phyloP scores from a whole-genome alignment of 1,284 basidiomycete species.

The Ustilago trichophora region DNA sequence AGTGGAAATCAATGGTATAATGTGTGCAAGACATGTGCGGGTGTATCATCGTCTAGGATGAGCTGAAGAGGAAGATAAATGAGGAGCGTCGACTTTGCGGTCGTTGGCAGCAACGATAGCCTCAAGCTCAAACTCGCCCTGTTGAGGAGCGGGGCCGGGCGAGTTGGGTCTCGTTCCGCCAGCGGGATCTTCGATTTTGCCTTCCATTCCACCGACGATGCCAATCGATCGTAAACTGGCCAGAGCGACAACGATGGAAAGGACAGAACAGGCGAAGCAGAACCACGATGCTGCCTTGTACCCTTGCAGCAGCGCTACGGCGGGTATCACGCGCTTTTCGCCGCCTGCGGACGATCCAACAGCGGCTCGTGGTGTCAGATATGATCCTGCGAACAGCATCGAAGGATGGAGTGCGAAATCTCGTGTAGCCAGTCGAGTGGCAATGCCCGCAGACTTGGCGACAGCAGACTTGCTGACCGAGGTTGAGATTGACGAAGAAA shows the following conservation, averaged over 20 bases:
- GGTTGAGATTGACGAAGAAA: conserved; percentile 54
- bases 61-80: conserved; percentile 4
- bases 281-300: conserved; percentile 56
- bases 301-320: conserved; percentile 37
- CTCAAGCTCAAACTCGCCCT: conserved; percentile 14
- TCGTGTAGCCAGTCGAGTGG: conserved; percentile 7
- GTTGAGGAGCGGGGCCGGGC: background rate
- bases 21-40: too few relatives aligned
- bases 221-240: conserved; percentile 43
- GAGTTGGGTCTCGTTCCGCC: background rate
- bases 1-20: too few relatives aligned
- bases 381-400: conserved; percentile 19
- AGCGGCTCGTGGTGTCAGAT: conserved; percentile 8
- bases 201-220: conserved; percentile 48
- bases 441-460: conserved; percentile 5
- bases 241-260: conserved; percentile 43
- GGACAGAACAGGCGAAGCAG: conserved; percentile 41
- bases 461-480: conserved; percentile 38
- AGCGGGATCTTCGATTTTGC: conserved; percentile 30
- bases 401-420: conserved; percentile 10
- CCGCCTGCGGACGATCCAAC: conserved; percentile 1
- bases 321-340: background rate
- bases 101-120: conserved; percentile 9
- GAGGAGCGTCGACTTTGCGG: conserved; percentile 2
- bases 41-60: conserved; percentile 12